phyloP scores from a whole-genome alignment of 139 green algal genomes.

The Chlorella vulgaris region DNA sequence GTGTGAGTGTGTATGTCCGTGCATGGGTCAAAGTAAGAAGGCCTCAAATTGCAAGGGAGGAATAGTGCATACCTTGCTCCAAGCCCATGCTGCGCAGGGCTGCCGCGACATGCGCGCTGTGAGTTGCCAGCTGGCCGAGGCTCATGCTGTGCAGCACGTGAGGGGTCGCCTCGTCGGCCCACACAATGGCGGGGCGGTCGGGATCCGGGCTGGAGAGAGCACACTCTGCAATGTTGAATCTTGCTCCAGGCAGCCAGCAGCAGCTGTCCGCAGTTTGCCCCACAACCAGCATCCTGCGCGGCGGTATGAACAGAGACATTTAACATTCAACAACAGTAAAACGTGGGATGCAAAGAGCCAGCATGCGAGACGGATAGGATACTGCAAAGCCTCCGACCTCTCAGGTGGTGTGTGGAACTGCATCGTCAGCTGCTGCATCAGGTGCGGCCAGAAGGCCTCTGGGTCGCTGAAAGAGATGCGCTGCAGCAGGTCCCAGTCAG shows the following conservation, averaged over 20 bases:
- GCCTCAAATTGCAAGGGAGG: too few species aligned
- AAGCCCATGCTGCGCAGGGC: slow-evolving; percentile 46
- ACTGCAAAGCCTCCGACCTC: slow-evolving; percentile 19
- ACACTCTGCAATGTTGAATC: slow-evolving; percentile 81
- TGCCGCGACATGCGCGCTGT: slow-evolving; percentile 45
- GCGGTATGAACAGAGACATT: too few species aligned
- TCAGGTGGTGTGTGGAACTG: slow-evolving; percentile 47
- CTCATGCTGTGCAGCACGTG: slow-evolving; percentile 51
- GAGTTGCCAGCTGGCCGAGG: slow-evolving; percentile 53
- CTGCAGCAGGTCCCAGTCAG: slow-evolving; percentile 64
- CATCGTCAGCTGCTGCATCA: slow-evolving; percentile 58
- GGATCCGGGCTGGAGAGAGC: slow-evolving; percentile 51
- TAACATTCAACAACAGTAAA: too few species aligned
- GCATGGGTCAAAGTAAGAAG: too few species aligned
- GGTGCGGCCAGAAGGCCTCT: slow-evolving; percentile 65
- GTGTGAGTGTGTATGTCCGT: too few species aligned
- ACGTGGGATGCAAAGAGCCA: not conserved
- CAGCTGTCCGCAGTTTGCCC: slow-evolving; percentile 47
- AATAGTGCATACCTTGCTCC: slow-evolving; percentile 54
- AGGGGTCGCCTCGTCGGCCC: slow-evolving; percentile 69
- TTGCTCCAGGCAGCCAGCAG: slow-evolving; percentile 76
- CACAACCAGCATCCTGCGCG: slow-evolving; percentile 39
- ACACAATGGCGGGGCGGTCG: slow-evolving; percentile 69
- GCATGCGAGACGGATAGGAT: not conserved
- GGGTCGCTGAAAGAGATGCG: slow-evolving; percentile 57